Conservation (phyloP, 176 grass and related monocot species). For the Aegilops bicornis region DNA sequence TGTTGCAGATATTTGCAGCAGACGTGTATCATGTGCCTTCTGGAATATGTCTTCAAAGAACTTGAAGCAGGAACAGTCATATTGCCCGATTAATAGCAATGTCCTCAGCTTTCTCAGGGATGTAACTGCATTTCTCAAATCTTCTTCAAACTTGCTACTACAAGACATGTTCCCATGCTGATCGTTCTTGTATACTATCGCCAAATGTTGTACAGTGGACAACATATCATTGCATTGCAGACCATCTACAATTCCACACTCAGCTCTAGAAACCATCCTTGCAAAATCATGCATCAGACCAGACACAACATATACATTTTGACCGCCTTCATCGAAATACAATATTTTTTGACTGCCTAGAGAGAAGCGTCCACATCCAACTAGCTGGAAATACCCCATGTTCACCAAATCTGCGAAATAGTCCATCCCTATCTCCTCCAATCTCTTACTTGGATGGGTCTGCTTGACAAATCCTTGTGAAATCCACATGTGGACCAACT, state of each 20-base stretch:
- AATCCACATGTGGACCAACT: conserved; percentile 37
- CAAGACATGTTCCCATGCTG: not conserved
- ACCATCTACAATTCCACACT: conserved; percentile 1
- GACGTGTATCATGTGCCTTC: conserved; percentile 1
- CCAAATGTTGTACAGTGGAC: conserved; percentile 2
- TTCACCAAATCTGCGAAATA: conserved; percentile 29
- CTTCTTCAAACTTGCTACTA: not conserved
- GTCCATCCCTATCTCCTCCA: conserved; percentile 29
- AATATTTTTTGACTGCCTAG: too few relatives aligned
- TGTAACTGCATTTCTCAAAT: not conserved
- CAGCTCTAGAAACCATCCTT: not conserved
- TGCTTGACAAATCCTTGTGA: conserved; percentile 48
- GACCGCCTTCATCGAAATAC: too few relatives aligned
- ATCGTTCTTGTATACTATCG: not conserved
- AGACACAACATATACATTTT: not conserved
- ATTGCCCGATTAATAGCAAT: conserved; percentile 23
- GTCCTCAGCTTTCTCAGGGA: conserved; percentile 29
- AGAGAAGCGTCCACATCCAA: too few relatives aligned
- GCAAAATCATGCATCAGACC: conserved; percentile 52
- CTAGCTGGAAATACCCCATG: not conserved
- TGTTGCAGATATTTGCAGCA: conserved; percentile 9
- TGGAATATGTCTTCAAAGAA: not conserved
- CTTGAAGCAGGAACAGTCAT: not conserved
- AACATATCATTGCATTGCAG: not conserved
- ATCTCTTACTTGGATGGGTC: not conserved